Evolutionary conservation across 768 basidiomycete genomes (phyloP), one percentile per base, ranked within the genome.

Genomic region (Serendipita indica): DNA sequence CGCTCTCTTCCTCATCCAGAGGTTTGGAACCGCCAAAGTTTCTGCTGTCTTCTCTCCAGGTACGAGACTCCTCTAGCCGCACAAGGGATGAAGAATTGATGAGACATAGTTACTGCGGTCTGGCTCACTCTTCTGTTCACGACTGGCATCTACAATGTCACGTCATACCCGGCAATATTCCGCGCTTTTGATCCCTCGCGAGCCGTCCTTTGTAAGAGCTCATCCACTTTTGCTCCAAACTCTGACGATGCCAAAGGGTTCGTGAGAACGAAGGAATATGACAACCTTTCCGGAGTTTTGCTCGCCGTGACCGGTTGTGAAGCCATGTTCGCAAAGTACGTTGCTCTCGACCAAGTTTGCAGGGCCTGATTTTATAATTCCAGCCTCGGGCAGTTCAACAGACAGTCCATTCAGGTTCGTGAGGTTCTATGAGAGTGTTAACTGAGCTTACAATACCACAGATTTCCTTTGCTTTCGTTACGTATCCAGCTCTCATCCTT

Each of bases 241-340:
- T n/a, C n/a, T n/a, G n/a, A n/a, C n/a, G n/a, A n/a, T n/a, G n/a
- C n/a, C n/a, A n/a, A n/a, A n/a, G n/a, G n/a, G n/a, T 86, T 86
- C 60, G 80, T 84, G 1, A 75, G 83, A 12, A 85, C 82, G 1
- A 71, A 68, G 57, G 67, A 83, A 60, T 85, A 79, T 60, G 79
- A 81, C 60, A 66, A 78, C 3, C 74, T 86, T 0, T 73, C 80
- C 5, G 84, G 83, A 33, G 74, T 86, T 1, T 69, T 86, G 3
- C 75, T 86, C 1, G 76, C 79, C 1, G 62, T 85, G n/a, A 86
- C 84, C 0, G 84, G 84, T 0, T 81, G 77, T 63, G 83, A 85
- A 65, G 81, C 81, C 0, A 69, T 82, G 46, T 82, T 82, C 67
- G 82, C 82, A 12, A 82, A 83, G 81, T 82, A 46, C 28, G 75